Percentiles rank a stretch among this genome's conserved stretches.
Evolutionary conservation across 495 filamentous ascomycete species (phyloP).

Genomic region (Aspergillus mulundensis): DNA sequence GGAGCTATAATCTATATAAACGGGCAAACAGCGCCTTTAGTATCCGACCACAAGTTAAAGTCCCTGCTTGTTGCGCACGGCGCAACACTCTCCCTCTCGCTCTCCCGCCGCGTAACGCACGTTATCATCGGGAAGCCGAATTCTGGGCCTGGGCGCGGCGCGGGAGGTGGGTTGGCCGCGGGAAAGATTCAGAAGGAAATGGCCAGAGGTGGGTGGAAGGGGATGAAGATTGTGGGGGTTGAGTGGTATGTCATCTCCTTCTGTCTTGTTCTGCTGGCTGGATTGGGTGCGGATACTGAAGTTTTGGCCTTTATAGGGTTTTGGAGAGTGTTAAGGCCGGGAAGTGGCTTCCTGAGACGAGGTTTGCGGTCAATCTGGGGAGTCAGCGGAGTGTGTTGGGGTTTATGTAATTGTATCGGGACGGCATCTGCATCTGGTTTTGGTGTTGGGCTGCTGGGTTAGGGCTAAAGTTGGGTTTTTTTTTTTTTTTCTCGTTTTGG

Average conservation of each 20-base stretch:
- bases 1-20: constrained; percentile 78
- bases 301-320: constrained; percentile 45
- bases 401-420: constrained; percentile 21
- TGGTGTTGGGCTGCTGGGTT: not conserved
- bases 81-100: constrained; percentile 59
- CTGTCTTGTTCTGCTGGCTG: not conserved
- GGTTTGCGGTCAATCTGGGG: constrained; percentile 59
- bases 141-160: constrained; percentile 39
- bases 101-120: constrained; percentile 78
- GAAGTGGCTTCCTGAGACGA: constrained; percentile 67
- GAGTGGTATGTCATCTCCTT: constrained; percentile 63
- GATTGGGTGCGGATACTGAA: not conserved
- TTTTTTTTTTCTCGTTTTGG: too few species aligned
- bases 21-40: constrained; percentile 72
- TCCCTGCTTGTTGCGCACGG: constrained; percentile 70
- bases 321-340: constrained; percentile 75
- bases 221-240: constrained; percentile 75
- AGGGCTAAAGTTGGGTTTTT: not conserved
- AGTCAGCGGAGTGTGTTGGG: constrained; percentile 60
- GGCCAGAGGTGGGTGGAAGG: constrained; percentile 47
- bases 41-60: constrained; percentile 87
- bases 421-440: not conserved
- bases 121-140: constrained; percentile 72
- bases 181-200: constrained; percentile 85
- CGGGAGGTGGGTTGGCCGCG: constrained; percentile 75